Evolutionary conservation across 2,329 filamentous ascomycete species (phyloP), one percentile per base, ranked within the genome.

Genomic region (Chaetomiaceae sp.): DNA sequence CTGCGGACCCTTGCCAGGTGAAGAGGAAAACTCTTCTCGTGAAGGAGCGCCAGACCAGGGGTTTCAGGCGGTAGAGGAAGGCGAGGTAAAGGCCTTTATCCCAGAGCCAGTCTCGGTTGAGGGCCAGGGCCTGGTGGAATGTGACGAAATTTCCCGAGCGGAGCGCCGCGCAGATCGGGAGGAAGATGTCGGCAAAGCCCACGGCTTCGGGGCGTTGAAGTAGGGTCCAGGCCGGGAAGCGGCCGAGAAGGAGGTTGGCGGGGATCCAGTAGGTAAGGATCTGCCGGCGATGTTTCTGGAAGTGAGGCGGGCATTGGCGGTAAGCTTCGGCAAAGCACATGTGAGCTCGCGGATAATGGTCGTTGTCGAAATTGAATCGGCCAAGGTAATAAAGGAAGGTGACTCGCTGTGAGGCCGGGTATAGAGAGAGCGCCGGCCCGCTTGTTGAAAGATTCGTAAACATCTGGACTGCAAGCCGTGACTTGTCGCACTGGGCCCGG

Each of bases 301-400:
- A 88, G 16, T 64, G 65, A 0, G 71, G 62, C 1, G 77, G 79
- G 0, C 78, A 81, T 68, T 95, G 86, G 46, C 85, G 73, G 69
- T 95, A 96, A 2, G 92, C 89, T 23, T 85, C 78, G 64, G 95
- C 81, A 6, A 96, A 75, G 32, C 86, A 89, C 44, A 82, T 75
- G 48, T 86, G 82, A 0, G 91, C 90, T 23, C 87, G 84, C 57
- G 81, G 82, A 69, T 90, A 96, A 66, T 95, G 86, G 60, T 84
- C 87, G 67, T 89, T 91, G 58, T 88, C 84, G 67, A 95, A 90
- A 65, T 91, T 84, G 71, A 92, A 96, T 54, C 90, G 86, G 16
- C 92, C 92, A 5, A 97, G 84, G 66, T 96, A 96, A 73, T 96
- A 96, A 13, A 97, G 84, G 63, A 91, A 97, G 3, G 90, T 95